Conservation (phyloP, 2,329 filamentous ascomycete species). For the Sporothrix dimorphospora region DNA sequence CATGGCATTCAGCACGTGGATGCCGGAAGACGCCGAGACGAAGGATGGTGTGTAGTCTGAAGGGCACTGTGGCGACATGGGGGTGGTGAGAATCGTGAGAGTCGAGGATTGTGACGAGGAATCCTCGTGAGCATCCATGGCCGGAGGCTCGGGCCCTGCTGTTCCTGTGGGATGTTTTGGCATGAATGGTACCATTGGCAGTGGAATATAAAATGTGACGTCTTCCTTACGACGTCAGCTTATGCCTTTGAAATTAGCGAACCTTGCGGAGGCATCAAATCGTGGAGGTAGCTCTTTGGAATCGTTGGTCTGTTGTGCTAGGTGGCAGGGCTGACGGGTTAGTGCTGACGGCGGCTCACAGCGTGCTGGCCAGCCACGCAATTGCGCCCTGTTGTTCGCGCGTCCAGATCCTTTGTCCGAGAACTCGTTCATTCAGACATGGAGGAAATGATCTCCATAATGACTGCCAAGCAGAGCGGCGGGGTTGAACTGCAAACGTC, state of each 20-base stretch:
- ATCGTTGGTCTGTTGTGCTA: neutral
- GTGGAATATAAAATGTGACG: no score
- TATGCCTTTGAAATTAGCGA: no score
- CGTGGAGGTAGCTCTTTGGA: constrained; percentile 9
- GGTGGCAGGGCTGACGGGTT: neutral
- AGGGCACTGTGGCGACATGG: no score
- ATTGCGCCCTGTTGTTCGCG: neutral
- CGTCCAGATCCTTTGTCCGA: neutral
- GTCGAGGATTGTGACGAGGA: no score
- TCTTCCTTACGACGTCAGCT: no score
- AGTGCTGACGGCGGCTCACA: neutral
- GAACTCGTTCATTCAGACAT: no score
- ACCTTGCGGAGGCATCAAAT: neutral
- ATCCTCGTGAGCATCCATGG: no score
- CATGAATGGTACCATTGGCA: no score
- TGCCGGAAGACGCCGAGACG: constrained; percentile 14
- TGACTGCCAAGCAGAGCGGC: neutral
- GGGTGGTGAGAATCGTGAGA: no score
- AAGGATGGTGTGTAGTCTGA: neutral
- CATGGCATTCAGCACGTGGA: constrained; percentile 29
- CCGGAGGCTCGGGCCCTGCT: no score
- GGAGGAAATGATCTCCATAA: neutral
- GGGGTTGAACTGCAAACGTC: neutral
- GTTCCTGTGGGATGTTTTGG: no score
- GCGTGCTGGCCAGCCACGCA: neutral